Evolutionary conservation across 495 filamentous ascomycete genomes (phyloP).

Genomic region (Tuber aestivum): DNA sequence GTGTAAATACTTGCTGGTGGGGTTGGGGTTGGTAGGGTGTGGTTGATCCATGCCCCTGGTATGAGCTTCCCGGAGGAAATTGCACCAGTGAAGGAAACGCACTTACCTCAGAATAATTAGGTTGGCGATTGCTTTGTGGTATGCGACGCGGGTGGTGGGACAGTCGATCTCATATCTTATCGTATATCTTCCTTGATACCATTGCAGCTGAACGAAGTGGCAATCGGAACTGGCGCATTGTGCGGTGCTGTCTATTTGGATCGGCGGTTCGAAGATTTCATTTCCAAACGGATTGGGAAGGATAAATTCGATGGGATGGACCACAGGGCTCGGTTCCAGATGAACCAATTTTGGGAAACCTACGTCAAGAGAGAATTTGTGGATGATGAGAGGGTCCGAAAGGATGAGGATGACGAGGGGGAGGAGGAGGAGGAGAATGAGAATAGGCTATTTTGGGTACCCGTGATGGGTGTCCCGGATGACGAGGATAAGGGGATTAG

Average conservation of each 20-base stretch:
- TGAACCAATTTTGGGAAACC: conserved; percentile 63
- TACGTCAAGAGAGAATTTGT: conserved; percentile 70
- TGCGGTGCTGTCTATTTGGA: conserved; percentile 69
- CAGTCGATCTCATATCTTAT: conserved; percentile 50
- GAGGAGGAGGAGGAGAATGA: conserved; percentile 28
- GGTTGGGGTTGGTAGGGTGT: conserved; percentile 25
- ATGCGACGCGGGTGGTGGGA: conserved; percentile 50
- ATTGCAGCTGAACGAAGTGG: conserved; percentile 45
- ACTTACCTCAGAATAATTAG: conserved; percentile 11
- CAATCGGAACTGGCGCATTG: conserved; percentile 52
- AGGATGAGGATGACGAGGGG: conserved; percentile 29
- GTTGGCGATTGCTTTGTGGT: conserved; percentile 48
- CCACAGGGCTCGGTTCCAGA: conserved; percentile 48
- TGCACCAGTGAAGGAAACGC: not conserved
- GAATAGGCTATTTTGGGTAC: conserved; percentile 38
- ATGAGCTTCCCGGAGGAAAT: not conserved
- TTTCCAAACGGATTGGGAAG: conserved; percentile 54
- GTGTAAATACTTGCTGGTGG: not conserved
- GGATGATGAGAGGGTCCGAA: conserved; percentile 52
- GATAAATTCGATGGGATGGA: conserved; percentile 58
- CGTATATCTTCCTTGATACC: conserved; percentile 43
- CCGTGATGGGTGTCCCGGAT: conserved; percentile 56
- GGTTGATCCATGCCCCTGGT: not conserved
- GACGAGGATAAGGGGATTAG: conserved; percentile 57
- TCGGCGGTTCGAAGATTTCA: conserved; percentile 61